These are phyloP conservation scores for Fistulifera solaris DNA, from an alignment of 108 stramenopile genomes.

Conservation along the genomic window DNA sequence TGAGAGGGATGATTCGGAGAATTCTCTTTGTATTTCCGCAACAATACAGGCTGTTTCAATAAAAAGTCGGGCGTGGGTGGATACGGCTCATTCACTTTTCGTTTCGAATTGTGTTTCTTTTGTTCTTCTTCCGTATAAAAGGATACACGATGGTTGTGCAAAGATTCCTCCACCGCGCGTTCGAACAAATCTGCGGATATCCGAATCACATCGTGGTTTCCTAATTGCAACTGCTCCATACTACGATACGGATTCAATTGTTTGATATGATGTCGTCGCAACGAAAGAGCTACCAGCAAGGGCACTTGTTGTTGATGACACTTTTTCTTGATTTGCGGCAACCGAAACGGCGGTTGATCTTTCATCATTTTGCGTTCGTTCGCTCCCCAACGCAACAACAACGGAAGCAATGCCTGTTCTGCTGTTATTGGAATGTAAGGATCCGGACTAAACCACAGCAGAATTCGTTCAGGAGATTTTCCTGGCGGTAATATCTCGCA, in stretches of 20 bases:
- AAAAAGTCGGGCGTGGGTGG: slow-evolving; percentile 59
- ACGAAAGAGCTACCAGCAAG: slow-evolving; percentile 39
- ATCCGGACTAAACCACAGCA: no score
- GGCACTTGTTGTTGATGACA: slow-evolving; percentile 16
- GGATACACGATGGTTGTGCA: slow-evolving; percentile 20
- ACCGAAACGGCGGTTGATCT: slow-evolving; percentile 36
- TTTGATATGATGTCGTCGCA: slow-evolving; percentile 62
- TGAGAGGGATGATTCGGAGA: no score
- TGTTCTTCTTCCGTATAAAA: slow-evolving; percentile 59
- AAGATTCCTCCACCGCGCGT: slow-evolving; percentile 28
- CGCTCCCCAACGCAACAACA: slow-evolving; percentile 8
- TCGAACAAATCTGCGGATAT: slow-evolving; percentile 49
- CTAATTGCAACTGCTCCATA: slow-evolving; percentile 36
- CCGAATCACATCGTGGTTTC: slow-evolving; percentile 25
- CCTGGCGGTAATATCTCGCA: no score
- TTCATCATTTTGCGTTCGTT: slow-evolving; percentile 68
- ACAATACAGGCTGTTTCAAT: slow-evolving; percentile 22
- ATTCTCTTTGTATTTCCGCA: slow-evolving; percentile 1
- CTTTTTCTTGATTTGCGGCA: slow-evolving; percentile 24
- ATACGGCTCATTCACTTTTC: slow-evolving; percentile 1
- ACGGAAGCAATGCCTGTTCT: no score
- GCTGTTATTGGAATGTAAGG: no score
- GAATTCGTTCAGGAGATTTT: no score
- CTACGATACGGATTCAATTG: slow-evolving; percentile 29
- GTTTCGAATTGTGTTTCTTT: slow-evolving; percentile 5